Evolutionary conservation across 805 yeast species (phyloP), one percentile per base, ranked within the genome.

Genomic region (Diddensiella transvaalensis): DNA sequence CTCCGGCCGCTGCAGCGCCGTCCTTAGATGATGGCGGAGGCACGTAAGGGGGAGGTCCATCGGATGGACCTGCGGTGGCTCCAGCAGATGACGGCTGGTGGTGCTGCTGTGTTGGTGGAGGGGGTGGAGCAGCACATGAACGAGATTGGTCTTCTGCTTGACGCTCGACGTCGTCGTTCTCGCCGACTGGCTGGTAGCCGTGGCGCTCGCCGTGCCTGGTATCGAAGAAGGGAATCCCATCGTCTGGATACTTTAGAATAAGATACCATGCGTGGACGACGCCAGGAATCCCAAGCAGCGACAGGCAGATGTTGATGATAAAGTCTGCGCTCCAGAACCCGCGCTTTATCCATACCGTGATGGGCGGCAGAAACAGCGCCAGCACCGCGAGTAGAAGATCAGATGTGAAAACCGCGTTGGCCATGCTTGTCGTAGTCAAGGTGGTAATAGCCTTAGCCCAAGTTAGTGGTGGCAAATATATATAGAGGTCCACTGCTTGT

Each of bases 331-430:
- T 71, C 56, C 79, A 80, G 13, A 77, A 46, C 1, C 93, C 93
- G 42, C 80, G 68, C 60, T 88, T 73, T 32, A 83, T 71, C 63
- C 80, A 66, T 8, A 85, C 89, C 0, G 90, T 86, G 10, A 85
- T 69, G 0, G 93, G 93, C 1, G 95, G 93, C 60, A 82, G 73
- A 44, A 85, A 70, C 43, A 83, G 73, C 2, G 87, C 82, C 4
- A 81, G 61, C 1, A 80, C 55, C 48, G 81, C 79, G 13, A 85
- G 75, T 11, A 79, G 61, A n/a, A 80, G 60, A 61, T 85, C 90
- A 21, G 49, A 24, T 13, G 56, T 55, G 42, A 56, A 46, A 37
- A 49, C 18, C 21, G 24, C 24, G n/a, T n/a, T n/a, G 46, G 46
- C 32, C 39, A 32, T 42, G n/a, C n/a, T n/a, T n/a, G n/a, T n/a